Base-by-base conservation (phyloP, 805 yeast species). In the Candida ipomoeae region DNA sequence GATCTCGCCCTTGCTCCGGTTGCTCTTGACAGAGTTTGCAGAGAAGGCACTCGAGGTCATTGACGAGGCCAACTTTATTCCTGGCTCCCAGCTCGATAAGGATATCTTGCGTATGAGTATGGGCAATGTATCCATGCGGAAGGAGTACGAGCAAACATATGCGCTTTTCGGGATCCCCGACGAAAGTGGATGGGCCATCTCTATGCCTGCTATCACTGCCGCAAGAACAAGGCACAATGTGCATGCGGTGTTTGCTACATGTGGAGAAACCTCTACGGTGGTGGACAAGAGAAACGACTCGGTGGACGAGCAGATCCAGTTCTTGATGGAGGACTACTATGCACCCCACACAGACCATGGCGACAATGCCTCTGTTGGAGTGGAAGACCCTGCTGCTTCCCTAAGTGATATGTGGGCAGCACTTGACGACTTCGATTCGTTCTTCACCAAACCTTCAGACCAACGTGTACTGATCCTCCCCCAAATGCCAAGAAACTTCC, bases 141-240 rank as follows among this genome's bases (percentile, higher is more conserved):
- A 85, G 55, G 95, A 88, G 55, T 87, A 85, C 62, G 96, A 87
- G 56, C 84, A 81, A 57, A 85, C 94, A 2, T 90, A 94, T 0
- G 89, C 97, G 0, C 71, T 94, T 49, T 95, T 90, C 71, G 99
- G 99, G 14, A 84, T 92, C 21, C 98, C 99, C 0, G 92, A 87
- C 54, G 96, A 88, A 11, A 83, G 86, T 61, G 99, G 99, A 1
- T 94, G 99, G 99, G 85, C 97, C 0, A 83, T 95, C 45, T 96
- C 98, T 1, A 87, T 88, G 92, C 97, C 99, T 2, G 88, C 92
- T 0, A 82, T 89, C 40, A 85, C 94, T 1, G 89, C 97, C 0
- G 86, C 96, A 0, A 80, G 87, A 14, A 88, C 98, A 1, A 74
- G 97, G 56, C 89, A 88, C 63, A 94, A 94, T 61, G 95, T 94